Percentiles rank a stretch among this genome's conserved stretches.
Evolutionary conservation across 768 basidiomycete species (phyloP).

Genomic region (Neoboletus brunneissimus): DNA sequence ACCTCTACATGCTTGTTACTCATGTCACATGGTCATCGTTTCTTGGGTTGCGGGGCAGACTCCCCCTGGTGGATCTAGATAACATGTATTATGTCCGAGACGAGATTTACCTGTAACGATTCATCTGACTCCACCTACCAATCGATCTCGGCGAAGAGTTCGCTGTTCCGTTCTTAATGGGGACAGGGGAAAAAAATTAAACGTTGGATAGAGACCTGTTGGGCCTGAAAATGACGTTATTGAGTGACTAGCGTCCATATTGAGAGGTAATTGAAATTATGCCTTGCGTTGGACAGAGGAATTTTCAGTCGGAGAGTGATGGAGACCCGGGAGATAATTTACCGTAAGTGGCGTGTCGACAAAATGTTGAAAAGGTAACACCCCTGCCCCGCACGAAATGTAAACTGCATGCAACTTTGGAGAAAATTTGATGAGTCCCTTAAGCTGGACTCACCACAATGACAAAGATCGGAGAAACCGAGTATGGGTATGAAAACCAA

Average conservation of each 20-base stretch:
- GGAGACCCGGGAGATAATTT: no score
- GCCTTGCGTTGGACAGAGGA: neutral
- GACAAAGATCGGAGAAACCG: neutral
- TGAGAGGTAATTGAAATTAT: neutral
- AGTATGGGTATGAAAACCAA: neutral
- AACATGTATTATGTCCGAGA: neutral
- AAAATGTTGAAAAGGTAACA: neutral
- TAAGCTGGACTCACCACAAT: neutral
- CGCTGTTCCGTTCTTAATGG: neutral
- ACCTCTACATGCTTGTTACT: neutral
- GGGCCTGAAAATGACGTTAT: neutral
- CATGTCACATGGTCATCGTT: neutral
- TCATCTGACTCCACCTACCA: neutral
- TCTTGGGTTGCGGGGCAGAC: neutral
- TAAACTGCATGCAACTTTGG: neutral
- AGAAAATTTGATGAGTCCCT: neutral
- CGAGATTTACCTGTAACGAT: neutral
- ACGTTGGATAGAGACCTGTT: neutral
- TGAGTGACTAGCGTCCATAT: neutral
- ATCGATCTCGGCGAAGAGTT: neutral
- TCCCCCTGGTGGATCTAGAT: neutral
- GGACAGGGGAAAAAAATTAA: neutral
- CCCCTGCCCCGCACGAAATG: neutral
- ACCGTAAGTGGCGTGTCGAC: neutral
- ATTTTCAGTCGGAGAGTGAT: neutral